Base-by-base conservation (phyloP, 306 rosid species). In the Fragaria ananassa region DNA sequence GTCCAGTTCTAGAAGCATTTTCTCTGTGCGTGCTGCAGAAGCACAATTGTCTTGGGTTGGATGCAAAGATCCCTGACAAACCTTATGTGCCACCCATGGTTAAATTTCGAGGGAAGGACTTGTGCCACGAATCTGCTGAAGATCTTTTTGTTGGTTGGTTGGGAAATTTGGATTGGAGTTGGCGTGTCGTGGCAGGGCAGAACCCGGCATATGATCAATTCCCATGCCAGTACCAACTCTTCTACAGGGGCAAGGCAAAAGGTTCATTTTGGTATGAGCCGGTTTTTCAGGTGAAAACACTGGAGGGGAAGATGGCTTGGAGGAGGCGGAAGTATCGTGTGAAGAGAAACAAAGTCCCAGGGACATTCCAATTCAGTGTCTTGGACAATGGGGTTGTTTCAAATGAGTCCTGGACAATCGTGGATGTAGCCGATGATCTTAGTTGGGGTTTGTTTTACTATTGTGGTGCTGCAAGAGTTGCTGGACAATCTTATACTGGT, bases 201-300 rank as follows among this genome's bases (percentile, higher is more conserved):
- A 93, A 90, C 78, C 92, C 96, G 2, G 97, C 96, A 41, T 90
- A 90, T 50, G 97, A 93, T 79, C 97, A 90, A 53, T 93, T 93
- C 61, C 96, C 97, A 23, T 93, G 97, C 71, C 97, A 89, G 72
- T 90, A 86, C 80, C 97, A 93, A 88, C 84, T 93, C 56, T 93
- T 90, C 75, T 90, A 93, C 76, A 75, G 97, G 70, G 97, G 97
- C 58, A 93, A 90, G 79, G 97, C 94, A 18, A 86, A 80, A 79
- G 96, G 92, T 37, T 93, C 96, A n/a, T 90, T 93, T 57, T 93
- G 97, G 97, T 90, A 90, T 56, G 97, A 93, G 70, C 97, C 96
- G 0, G 96, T 93, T 34, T 90, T 93, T 79, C 93, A 89, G 78
- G 96, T 93, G 45, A 87, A 81, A 79, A 93, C 94, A 21, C 77